These are phyloP conservation scores for Chara braunii DNA, from an alignment of 139 green algal species.

Conservation along the genomic window DNA sequence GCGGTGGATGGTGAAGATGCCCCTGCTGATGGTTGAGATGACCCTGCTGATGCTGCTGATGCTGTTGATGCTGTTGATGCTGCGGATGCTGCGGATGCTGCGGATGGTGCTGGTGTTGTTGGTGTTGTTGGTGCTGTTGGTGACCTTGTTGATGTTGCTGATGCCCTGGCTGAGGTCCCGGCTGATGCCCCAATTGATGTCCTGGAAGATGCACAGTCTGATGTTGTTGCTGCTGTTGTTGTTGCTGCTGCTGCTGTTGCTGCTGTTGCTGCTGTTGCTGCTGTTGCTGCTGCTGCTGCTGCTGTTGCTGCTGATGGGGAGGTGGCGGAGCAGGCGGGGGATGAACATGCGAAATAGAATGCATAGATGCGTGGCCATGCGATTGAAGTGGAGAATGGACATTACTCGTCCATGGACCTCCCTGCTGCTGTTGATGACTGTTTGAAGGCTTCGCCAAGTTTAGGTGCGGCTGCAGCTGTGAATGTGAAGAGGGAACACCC, in stretches of 20 bases:
- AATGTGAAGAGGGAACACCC: not conserved
- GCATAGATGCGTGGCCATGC: not conserved
- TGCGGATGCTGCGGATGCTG: not conserved
- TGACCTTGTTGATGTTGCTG: not conserved
- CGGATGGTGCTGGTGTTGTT: not conserved
- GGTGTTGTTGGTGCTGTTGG: constrained; percentile 3
- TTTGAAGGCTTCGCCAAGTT: not conserved
- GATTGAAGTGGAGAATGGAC: not conserved
- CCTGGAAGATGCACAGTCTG: not conserved
- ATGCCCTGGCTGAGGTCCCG: not conserved
- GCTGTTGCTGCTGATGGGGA: not conserved
- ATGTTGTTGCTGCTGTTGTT: not conserved
- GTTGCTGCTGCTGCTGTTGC: not conserved
- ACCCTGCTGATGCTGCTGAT: not conserved
- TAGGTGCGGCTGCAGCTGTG: not conserved
- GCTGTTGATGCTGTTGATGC: not conserved
- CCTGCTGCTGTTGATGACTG: not conserved
- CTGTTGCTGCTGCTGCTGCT: not conserved
- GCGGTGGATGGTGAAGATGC: not conserved
- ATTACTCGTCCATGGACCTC: not conserved
- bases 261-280: not conserved
- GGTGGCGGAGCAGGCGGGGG: not conserved
- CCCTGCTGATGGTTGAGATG: not conserved
- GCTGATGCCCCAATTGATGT: not conserved
- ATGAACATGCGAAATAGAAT: not conserved